Conservation (phyloP, 177 flowering plant species). For the Telopea speciosissima region DNA sequence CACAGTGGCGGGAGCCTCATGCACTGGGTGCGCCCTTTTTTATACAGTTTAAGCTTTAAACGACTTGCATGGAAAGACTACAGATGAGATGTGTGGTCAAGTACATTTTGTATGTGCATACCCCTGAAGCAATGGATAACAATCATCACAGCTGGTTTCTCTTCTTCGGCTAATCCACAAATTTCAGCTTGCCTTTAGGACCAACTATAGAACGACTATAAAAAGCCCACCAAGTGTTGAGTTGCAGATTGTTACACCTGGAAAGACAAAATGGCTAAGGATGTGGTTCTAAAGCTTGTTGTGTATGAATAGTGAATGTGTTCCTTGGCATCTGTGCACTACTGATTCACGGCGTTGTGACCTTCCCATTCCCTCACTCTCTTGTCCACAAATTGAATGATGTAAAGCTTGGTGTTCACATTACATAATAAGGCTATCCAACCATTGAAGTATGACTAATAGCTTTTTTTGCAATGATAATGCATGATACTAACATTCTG, state of each 20-base stretch:
- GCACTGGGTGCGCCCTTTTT: no score
- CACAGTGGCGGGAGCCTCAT: no score
- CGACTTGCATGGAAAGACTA: no score
- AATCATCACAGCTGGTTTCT: not conserved
- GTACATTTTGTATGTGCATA: no score
- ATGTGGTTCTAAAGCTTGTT: not conserved
- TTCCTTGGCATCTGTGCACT: not conserved
- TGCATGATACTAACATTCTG: not conserved
- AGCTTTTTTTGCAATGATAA: not conserved
- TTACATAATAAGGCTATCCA: not conserved
- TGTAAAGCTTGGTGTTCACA: not conserved
- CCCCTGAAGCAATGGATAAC: no score
- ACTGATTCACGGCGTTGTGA: not conserved
- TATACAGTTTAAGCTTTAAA: no score
- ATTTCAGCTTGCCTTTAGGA: not conserved
- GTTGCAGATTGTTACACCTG: not conserved
- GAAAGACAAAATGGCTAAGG: not conserved
- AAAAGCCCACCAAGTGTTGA: not conserved
- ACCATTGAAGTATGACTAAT: not conserved
- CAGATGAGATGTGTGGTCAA: no score
- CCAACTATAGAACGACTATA: not conserved
- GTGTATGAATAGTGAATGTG: not conserved
- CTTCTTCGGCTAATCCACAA: not conserved
- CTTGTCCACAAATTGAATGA: not conserved
- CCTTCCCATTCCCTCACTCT: not conserved